phyloP scores from a whole-genome alignment of 2,329 filamentous ascomycete species.

The Apiospora aurea region DNA sequence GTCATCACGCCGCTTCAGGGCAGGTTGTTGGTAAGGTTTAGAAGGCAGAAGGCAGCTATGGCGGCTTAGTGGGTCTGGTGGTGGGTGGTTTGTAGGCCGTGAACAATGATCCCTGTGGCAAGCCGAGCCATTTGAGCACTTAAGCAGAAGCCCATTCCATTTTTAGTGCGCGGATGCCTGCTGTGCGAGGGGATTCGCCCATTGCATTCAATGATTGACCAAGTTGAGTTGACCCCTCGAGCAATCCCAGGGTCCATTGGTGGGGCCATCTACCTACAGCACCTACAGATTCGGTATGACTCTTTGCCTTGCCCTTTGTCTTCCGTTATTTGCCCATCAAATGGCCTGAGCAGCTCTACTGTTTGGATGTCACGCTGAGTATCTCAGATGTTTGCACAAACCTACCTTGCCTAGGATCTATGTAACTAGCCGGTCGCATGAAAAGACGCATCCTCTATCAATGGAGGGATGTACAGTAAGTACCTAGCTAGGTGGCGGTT shows the following conservation, averaged over 20 bases:
- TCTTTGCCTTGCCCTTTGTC: background rate
- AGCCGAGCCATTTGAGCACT: background rate
- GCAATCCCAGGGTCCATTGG: background rate
- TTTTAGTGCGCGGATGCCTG: constrained; percentile 10
- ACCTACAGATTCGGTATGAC: background rate
- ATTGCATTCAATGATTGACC: background rate
- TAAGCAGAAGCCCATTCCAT: constrained; percentile 3
- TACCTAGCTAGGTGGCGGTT: no score
- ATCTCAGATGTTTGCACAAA: background rate
- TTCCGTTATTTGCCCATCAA: no score
- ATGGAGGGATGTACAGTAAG: no score
- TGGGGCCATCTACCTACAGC: background rate
- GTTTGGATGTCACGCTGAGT: no score
- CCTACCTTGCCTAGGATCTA: no score
- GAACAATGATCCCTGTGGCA: background rate
- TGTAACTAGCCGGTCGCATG: no score
- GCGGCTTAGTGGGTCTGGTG: background rate
- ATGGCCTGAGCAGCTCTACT: background rate
- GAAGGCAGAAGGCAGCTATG: constrained; percentile 4
- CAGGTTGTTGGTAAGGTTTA: background rate
- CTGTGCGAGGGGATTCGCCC: background rate
- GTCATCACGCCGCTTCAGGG: background rate
- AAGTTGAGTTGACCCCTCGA: background rate
- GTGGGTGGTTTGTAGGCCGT: background rate
- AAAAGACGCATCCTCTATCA: no score